Evolutionary conservation across 805 yeast genomes (phyloP).

Genomic region (Candida tibetensis): DNA sequence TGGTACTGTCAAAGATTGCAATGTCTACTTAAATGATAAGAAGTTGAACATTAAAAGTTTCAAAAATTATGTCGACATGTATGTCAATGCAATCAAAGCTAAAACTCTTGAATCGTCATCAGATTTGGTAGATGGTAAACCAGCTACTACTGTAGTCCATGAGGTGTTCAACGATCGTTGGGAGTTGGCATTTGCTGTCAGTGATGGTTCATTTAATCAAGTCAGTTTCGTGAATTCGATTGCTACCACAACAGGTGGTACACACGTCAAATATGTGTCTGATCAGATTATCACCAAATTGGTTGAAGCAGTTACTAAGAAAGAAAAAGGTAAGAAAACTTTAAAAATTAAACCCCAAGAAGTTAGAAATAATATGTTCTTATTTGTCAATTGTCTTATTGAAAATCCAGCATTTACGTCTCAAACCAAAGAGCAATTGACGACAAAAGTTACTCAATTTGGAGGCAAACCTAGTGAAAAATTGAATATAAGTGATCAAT

Average conservation of each 20-base stretch:
- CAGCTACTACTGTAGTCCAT: slow-evolving; percentile 57
- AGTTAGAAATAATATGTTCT: slow-evolving; percentile 83
- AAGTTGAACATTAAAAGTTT: slow-evolving; percentile 68
- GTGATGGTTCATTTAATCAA: slow-evolving; percentile 88
- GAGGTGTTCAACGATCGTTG: slow-evolving; percentile 83
- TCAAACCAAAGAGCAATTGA: slow-evolving; percentile 93
- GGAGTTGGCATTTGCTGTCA: slow-evolving; percentile 94
- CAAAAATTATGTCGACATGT: slow-evolving; percentile 86
- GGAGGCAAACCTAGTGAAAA: slow-evolving; percentile 65
- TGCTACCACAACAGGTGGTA: slow-evolving; percentile 96
- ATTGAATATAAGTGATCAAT: slow-evolving; percentile 70
- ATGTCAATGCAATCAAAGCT: slow-evolving; percentile 70
- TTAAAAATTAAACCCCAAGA: slow-evolving; percentile 84
- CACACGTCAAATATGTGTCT: slow-evolving; percentile 83
- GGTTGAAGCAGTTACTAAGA: slow-evolving; percentile 57
- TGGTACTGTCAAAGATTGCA: slow-evolving; percentile 85
- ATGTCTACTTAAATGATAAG: slow-evolving; percentile 74
- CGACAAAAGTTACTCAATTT: slow-evolving; percentile 84
- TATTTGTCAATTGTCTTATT: slow-evolving; percentile 86
- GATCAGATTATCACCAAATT: slow-evolving; percentile 82
- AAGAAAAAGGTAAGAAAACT: slow-evolving; percentile 62
- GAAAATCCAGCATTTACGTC: slow-evolving; percentile 98
- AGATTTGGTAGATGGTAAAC: slow-evolving; percentile 32
- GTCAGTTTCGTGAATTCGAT: slow-evolving; percentile 96
- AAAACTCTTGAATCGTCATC: slow-evolving; percentile 36